phyloP scores from a whole-genome alignment of 306 rosid species.

The Trifolium dubium region DNA sequence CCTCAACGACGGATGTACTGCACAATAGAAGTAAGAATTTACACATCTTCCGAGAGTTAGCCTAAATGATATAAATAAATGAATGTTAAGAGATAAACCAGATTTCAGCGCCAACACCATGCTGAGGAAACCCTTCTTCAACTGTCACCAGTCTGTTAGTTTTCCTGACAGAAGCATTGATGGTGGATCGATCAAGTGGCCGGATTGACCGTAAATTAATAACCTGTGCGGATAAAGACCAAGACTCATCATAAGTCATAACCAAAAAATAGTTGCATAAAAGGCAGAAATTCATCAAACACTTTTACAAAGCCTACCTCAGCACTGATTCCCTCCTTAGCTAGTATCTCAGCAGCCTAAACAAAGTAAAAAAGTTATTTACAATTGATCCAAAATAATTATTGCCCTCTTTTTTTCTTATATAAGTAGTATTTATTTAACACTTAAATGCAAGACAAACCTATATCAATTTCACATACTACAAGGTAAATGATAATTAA shows the following conservation, averaged over 20 bases:
- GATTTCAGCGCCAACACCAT: conserved; percentile 98
- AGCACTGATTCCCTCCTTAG: conserved; percentile 92
- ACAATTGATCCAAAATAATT: background rate
- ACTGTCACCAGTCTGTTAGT: conserved; percentile 91
- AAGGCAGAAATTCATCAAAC: conserved; percentile 10
- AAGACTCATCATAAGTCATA: conserved; percentile 26
- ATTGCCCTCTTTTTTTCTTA: background rate
- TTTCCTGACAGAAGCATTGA: conserved; percentile 92
- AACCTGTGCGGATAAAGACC: conserved; percentile 52
- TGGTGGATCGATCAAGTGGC: conserved; percentile 89
- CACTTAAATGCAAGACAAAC: conserved; percentile 31
- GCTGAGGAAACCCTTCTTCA: conserved; percentile 99
- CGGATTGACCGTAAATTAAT: conserved; percentile 93
- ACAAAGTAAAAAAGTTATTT: conserved; percentile 45
- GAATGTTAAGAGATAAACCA: conserved; percentile 39
- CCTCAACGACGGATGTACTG: conserved; percentile 83
- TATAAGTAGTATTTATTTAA: conserved; percentile 1
- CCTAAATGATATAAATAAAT: background rate
- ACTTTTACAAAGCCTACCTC: conserved; percentile 66
- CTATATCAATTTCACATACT: conserved; percentile 23
- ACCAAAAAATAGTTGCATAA: conserved; percentile 12
- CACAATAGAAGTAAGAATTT: background rate
- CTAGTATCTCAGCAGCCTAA: conserved; percentile 93
- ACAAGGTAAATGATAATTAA: conserved; percentile 26
- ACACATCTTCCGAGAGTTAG: background rate